Evolutionary conservation across 768 basidiomycete species (phyloP).

Genomic region (Kwoniella heveanensis): DNA sequence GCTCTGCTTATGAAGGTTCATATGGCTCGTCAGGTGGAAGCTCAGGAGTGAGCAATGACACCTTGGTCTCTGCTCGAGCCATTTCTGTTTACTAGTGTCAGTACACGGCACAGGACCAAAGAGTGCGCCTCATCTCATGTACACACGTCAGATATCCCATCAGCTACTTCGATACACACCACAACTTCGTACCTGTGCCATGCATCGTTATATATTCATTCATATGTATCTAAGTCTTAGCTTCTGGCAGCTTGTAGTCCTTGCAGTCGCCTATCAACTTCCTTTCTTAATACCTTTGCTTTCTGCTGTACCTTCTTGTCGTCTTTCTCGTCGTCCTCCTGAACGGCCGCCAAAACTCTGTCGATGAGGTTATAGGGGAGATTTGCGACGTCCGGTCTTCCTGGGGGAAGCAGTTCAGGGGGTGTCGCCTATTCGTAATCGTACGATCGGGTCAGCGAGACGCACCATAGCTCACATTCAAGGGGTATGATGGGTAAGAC

Average conservation of each 20-base stretch:
- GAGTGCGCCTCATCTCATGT: no score
- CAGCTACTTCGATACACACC: background rate
- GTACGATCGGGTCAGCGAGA: background rate
- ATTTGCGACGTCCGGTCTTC: slow-evolving; percentile 23
- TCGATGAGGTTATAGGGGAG: slow-evolving; percentile 45
- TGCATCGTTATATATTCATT: no score
- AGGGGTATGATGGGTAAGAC: slow-evolving; percentile 40
- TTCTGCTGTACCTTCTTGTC: slow-evolving; percentile 34
- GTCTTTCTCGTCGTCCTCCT: slow-evolving; percentile 40
- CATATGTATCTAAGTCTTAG: background rate
- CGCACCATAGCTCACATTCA: background rate
- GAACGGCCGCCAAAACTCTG: slow-evolving; percentile 40
- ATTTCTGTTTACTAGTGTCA: background rate
- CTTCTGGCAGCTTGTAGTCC: slow-evolving; percentile 6
- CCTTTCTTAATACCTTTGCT: slow-evolving; percentile 29
- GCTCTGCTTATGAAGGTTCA: background rate
- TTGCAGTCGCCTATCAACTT: slow-evolving; percentile 23
- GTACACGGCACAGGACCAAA: no score
- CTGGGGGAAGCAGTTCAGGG: slow-evolving; percentile 37
- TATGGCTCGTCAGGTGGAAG: background rate
- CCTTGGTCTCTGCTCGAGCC: background rate
- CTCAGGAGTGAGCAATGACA: background rate
- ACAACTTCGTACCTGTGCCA: slow-evolving; percentile 1
- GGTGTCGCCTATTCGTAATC: slow-evolving; percentile 32
- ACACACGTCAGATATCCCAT: background rate